A percentile compares a stretch with the other conserved stretches of the same genome.
phyloP scores from a whole-genome alignment of 2,329 filamentous ascomycete genomes.

The Ophiocordyceps robertsii region DNA sequence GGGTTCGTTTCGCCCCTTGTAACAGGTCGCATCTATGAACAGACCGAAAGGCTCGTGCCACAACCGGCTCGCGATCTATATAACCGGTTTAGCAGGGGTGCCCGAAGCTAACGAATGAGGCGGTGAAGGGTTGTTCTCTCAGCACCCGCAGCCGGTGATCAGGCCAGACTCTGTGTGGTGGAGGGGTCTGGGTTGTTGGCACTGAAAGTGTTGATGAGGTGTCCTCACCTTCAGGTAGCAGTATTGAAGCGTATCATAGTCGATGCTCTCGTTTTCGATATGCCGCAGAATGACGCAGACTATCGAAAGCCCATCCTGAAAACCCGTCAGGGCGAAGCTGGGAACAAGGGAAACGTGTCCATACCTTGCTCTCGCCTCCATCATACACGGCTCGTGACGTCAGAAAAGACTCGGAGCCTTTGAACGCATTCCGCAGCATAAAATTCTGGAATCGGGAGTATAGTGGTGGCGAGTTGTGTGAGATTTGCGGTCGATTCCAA shows the following conservation, averaged over 20 bases:
- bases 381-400: constrained; percentile 56
- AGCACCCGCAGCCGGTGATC: too few species aligned
- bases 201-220: neutral
- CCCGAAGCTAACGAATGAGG: too few species aligned
- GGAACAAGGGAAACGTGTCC: neutral
- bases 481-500: constrained; percentile 56
- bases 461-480: constrained; percentile 45
- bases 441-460: constrained; percentile 61
- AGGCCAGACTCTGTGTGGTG: too few species aligned
- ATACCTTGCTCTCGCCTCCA: constrained; percentile 54
- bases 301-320: constrained; percentile 51
- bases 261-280: constrained; percentile 51
- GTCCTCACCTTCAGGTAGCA: constrained; percentile 49
- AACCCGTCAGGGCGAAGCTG: neutral
- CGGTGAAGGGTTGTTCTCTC: too few species aligned
- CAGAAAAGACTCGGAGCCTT: constrained; percentile 49
- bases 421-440: constrained; percentile 56
- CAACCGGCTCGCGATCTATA: constrained; percentile 51
- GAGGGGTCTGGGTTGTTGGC: too few species aligned
- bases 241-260: constrained; percentile 52
- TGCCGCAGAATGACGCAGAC: constrained; percentile 57
- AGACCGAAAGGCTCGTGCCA: constrained; percentile 58
- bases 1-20: constrained; percentile 52
- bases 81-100: neutral
- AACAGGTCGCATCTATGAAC: constrained; percentile 57